These are phyloP conservation scores for Podaxis pistillaris DNA, from an alignment of 768 basidiomycete genomes.

Conservation along the genomic window DNA sequence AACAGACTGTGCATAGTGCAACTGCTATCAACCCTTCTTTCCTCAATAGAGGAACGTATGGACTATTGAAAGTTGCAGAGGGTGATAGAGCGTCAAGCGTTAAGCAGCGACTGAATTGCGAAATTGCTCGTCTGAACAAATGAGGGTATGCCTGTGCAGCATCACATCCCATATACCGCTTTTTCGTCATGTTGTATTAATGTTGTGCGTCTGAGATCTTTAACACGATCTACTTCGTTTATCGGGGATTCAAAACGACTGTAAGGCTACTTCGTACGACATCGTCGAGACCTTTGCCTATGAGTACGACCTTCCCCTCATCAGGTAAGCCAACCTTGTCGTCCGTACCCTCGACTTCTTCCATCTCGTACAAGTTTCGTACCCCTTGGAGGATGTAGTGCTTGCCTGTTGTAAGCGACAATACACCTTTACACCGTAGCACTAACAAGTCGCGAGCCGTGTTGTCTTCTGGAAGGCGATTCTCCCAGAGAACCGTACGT, in stretches of 20 bases:
- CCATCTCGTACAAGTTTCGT: conserved; percentile 83
- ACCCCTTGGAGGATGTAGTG: conserved; percentile 89
- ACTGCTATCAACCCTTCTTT: conserved; percentile 85
- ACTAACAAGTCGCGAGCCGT: conserved; percentile 45
- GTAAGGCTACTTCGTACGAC: conserved; percentile 54
- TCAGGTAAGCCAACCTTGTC: conserved; percentile 50
- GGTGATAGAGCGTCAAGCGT: conserved; percentile 21
- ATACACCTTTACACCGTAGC: conserved; percentile 87
- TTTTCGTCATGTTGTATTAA: background rate
- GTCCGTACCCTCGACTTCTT: conserved; percentile 33
- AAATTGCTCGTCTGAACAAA: conserved; percentile 4
- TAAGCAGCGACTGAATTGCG: conserved; percentile 30
- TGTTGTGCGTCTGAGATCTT: conserved; percentile 1
- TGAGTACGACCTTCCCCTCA: conserved; percentile 81
- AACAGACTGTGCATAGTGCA: conserved; percentile 74
- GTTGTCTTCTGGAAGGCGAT: conserved; percentile 38
- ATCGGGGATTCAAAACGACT: conserved; percentile 23
- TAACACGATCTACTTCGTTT: conserved; percentile 5
- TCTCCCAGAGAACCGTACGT: conserved; percentile 81
- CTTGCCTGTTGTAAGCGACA: conserved; percentile 51
- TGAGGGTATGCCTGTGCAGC: background rate
- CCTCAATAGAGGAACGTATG: conserved; percentile 60
- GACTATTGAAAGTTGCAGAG: conserved; percentile 38
- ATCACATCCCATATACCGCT: too few relatives aligned
- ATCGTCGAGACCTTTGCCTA: conserved; percentile 75